These are phyloP conservation scores for Mortierella sp. DNA, from an alignment of 371 early-diverging fungal species.

Conservation along the genomic window DNA sequence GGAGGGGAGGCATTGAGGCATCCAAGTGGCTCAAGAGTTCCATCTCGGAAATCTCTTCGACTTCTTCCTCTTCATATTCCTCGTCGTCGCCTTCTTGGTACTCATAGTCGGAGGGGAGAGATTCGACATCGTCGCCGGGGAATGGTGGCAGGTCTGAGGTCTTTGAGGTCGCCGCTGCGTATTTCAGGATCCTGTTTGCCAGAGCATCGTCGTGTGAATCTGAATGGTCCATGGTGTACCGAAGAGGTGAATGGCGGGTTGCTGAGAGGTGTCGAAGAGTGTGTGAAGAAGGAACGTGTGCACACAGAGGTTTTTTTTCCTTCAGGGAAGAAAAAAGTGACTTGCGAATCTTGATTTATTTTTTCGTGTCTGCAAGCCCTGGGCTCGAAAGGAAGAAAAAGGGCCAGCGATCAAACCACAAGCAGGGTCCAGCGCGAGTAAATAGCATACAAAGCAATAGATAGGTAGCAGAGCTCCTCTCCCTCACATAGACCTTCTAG, in stretches of 20 bases:
- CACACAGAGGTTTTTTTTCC: neutral
- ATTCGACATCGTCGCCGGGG: conserved; percentile 68
- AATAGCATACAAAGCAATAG: neutral
- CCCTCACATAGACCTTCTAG: neutral
- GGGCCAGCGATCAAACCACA: neutral
- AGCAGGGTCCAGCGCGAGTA: neutral
- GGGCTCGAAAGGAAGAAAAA: too few species aligned
- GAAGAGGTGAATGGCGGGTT: too few species aligned
- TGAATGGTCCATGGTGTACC: conserved; percentile 27
- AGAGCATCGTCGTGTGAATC: conserved; percentile 51
- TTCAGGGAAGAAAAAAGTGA: neutral
- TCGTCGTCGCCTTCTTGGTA: conserved; percentile 64
- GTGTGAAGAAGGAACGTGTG: neutral
- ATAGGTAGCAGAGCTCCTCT: neutral
- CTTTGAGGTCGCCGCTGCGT: conserved; percentile 33
- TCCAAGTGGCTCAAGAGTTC: conserved; percentile 67
- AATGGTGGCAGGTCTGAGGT: conserved; percentile 64
- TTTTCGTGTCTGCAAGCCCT: neutral
- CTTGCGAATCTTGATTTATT: neutral
- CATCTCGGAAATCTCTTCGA: conserved; percentile 69
- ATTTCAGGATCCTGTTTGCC: conserved; percentile 50
- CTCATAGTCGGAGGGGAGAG: conserved; percentile 73
- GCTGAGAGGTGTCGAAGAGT: neutral
- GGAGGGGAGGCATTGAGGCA: conserved; percentile 62
- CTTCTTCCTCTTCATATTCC: conserved; percentile 62